Conservation (phyloP, 108 stramenopile genomes). For the Skeletonema menzelii region DNA sequence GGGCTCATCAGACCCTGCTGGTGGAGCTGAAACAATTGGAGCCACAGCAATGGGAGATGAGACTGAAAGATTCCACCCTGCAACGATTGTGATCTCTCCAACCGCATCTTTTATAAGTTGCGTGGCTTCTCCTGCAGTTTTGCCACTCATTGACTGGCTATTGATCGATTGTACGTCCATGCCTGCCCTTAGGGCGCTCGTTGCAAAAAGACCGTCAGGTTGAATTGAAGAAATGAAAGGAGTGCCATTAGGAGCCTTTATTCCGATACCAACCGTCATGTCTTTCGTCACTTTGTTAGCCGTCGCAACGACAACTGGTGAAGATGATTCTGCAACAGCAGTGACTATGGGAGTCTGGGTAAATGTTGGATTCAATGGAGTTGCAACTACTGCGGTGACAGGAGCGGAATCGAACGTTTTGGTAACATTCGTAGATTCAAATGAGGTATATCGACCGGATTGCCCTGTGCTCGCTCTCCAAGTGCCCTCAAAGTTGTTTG, state of each 20-base stretch:
- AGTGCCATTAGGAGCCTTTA: not conserved
- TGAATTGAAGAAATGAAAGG: not conserved
- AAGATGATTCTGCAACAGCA: not conserved
- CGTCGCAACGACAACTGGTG: not conserved
- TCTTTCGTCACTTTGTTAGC: not conserved
- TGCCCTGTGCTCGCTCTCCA: constrained; percentile 31
- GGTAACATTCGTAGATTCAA: constrained; percentile 8
- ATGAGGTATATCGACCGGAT: constrained; percentile 9
- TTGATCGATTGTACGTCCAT: not conserved
- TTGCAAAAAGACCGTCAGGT: not conserved
- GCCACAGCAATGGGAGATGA: not conserved
- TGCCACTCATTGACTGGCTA: not conserved
- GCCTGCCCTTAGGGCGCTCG: not conserved
- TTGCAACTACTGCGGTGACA: not conserved
- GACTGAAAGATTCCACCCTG: not conserved
- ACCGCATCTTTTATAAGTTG: not conserved
- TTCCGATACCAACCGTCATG: not conserved
- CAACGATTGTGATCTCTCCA: not conserved
- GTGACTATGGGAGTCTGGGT: not conserved
- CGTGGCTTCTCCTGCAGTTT: not conserved
- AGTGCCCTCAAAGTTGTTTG: constrained; percentile 17
- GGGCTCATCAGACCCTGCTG: not conserved
- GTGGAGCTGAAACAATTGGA: not conserved
- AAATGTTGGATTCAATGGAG: not conserved
- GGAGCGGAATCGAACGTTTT: not conserved